Percentiles rank a stretch among this genome's conserved stretches.
phyloP scores from a whole-genome alignment of 176 grass and related monocot genomes.

The Triticum dicoccoides region DNA sequence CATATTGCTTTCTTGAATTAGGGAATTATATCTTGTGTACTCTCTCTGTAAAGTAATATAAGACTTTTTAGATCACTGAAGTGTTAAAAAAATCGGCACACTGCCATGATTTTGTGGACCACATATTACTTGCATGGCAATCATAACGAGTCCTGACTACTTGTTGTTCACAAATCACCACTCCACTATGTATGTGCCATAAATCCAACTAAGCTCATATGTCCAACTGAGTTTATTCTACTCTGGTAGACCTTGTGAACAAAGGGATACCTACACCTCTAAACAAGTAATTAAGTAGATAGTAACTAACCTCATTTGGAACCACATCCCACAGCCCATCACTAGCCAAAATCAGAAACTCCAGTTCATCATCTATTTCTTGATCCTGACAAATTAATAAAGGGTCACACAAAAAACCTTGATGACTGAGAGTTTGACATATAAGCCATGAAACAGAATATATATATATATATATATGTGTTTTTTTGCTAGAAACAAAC shows the following conservation, averaged over 20 bases:
- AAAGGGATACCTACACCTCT: not conserved
- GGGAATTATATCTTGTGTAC: too few relatives aligned
- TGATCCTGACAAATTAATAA: slow-evolving; percentile 52
- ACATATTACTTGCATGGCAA: not conserved
- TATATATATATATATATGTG: too few relatives aligned
- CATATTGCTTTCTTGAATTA: not conserved
- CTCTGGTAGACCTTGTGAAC: not conserved
- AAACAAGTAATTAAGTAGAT: not conserved
- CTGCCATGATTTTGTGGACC: not conserved
- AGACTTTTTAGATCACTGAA: too few relatives aligned
- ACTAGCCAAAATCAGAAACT: slow-evolving; percentile 88
- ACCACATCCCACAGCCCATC: slow-evolving; percentile 89
- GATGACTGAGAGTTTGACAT: not conserved
- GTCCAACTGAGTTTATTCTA: not conserved
- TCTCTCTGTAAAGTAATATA: too few relatives aligned
- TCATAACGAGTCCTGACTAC: not conserved
- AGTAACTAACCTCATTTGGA: slow-evolving; percentile 74
- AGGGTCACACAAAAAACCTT: not conserved
- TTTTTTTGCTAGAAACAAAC: not conserved
- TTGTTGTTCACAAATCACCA: not conserved
- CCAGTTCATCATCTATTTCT: slow-evolving; percentile 67
- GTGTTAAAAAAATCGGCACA: not conserved
- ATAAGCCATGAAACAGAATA: not conserved
- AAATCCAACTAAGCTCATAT: not conserved
- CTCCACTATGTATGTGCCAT: not conserved